These are phyloP conservation scores for Leptodermis oblonga DNA, from an alignment of 257 asterid species.

Conservation along the genomic window DNA sequence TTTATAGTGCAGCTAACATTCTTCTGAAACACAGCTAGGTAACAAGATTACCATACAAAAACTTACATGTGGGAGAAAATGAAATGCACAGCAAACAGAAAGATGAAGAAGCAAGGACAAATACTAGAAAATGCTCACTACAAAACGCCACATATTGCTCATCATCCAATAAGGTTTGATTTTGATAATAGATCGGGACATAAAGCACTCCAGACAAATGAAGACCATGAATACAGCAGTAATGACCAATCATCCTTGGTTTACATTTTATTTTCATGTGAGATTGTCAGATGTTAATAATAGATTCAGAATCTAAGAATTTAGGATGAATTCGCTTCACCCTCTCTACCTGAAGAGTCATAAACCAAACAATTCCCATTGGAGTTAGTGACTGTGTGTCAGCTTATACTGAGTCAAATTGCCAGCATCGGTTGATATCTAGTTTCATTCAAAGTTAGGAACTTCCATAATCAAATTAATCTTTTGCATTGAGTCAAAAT, in stretches of 20 bases:
- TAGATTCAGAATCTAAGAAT: neutral
- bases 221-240: neutral
- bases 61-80: neutral
- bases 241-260: neutral
- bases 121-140: neutral
- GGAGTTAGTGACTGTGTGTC: neutral
- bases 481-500: neutral
- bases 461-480: neutral
- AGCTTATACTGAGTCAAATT: neutral
- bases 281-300: neutral
- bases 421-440: neutral
- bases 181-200: neutral
- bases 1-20: neutral
- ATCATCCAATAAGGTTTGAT: neutral
- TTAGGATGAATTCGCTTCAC: neutral
- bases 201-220: neutral
- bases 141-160: neutral
- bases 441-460: slow-evolving; percentile 2
- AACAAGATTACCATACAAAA: neutral
- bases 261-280: neutral
- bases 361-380: neutral
- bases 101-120: neutral
- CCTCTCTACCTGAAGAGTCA: neutral
- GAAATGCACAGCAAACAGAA: neutral
- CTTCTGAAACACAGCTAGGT: neutral